Percentiles rank a stretch among this genome's conserved stretches.
These are phyloP conservation scores for Penicillium decumbens DNA, from an alignment of 2,329 filamentous ascomycete species.

Conservation along the genomic window DNA sequence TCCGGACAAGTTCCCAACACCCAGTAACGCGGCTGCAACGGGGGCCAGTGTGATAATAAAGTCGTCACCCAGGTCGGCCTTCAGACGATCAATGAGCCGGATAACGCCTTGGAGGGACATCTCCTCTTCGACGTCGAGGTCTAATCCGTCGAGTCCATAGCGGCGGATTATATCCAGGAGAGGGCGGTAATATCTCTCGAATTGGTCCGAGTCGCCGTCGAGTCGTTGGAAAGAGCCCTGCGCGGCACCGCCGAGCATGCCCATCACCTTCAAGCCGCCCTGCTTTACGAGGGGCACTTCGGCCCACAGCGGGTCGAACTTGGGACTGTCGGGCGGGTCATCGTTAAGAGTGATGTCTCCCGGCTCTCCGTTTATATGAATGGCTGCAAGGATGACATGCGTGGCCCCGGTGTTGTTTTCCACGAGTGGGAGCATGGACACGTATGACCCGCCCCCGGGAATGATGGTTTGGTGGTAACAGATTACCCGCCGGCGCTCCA, in stretches of 20 bases:
- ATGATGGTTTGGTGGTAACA: constrained; percentile 64
- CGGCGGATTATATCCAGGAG: constrained; percentile 61
- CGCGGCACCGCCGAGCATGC: constrained; percentile 83
- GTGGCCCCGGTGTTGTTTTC: constrained; percentile 61
- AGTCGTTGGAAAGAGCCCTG: constrained; percentile 64
- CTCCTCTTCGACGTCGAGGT: constrained; percentile 74
- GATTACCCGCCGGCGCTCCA: constrained; percentile 37
- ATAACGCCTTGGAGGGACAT: constrained; percentile 65
- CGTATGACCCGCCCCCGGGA: constrained; percentile 49
- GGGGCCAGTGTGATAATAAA: constrained; percentile 81
- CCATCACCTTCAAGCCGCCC: constrained; percentile 71
- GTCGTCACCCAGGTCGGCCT: constrained; percentile 44
- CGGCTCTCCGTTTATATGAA: constrained; percentile 71
- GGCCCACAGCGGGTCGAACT: constrained; percentile 70
- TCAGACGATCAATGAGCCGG: constrained; percentile 62
- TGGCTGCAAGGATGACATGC: constrained; percentile 79
- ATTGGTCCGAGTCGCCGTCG: constrained; percentile 55
- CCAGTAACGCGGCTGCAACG: constrained; percentile 68
- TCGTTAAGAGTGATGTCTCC: constrained; percentile 74
- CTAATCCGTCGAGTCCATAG: constrained; percentile 63
- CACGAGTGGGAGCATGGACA: constrained; percentile 60
- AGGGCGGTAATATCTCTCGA: constrained; percentile 69
- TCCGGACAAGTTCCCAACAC: constrained; percentile 63
- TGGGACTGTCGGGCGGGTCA: constrained; percentile 61
- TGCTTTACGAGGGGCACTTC: constrained; percentile 69